Percentiles rank a stretch among this genome's conserved stretches.
phyloP scores from a whole-genome alignment of 805 yeast genomes.

The Saccharomycopsis sp. region DNA sequence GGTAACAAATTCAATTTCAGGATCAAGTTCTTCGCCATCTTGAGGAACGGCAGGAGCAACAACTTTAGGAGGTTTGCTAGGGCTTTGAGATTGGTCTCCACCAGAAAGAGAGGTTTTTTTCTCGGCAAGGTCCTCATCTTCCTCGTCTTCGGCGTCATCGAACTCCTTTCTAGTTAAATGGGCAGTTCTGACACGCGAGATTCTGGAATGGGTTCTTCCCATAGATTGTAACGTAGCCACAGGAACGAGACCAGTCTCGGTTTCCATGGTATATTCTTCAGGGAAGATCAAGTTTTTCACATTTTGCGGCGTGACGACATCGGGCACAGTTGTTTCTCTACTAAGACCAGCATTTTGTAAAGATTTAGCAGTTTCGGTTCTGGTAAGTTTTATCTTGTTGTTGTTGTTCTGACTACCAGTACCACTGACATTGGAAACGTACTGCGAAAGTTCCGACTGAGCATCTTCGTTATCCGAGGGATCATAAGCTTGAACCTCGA shows the following conservation, averaged over 20 bases:
- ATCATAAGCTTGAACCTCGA: conserved; percentile 34
- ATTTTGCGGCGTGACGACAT: conserved; percentile 47
- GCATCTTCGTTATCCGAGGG: conserved; percentile 41
- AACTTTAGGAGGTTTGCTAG: not conserved
- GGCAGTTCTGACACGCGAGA: conserved; percentile 34
- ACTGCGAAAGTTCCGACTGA: conserved; percentile 35
- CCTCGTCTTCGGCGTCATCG: conserved; percentile 23
- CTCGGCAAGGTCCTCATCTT: conserved; percentile 21
- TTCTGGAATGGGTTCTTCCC: conserved; percentile 45
- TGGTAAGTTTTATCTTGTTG: conserved; percentile 32
- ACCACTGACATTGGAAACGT: conserved; percentile 18
- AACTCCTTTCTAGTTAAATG: conserved; percentile 26
- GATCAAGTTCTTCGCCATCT: conserved; percentile 20
- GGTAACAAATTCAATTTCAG: conserved; percentile 69
- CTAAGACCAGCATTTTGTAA: conserved; percentile 57
- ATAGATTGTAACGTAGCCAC: conserved; percentile 60
- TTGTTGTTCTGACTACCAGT: conserved; percentile 20
- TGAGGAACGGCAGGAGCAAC: not conserved
- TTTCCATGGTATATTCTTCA: conserved; percentile 86
- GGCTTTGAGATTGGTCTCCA: conserved; percentile 6
- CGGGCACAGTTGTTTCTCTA: conserved; percentile 46
- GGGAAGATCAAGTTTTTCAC: conserved; percentile 73
- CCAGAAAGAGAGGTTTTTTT: conserved; percentile 28
- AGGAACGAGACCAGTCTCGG: conserved; percentile 83
- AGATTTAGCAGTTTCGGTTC: conserved; percentile 72